Evolutionary conservation across 352 stramenopile genomes (phyloP).

Genomic region (Blastocystis sp.): DNA sequence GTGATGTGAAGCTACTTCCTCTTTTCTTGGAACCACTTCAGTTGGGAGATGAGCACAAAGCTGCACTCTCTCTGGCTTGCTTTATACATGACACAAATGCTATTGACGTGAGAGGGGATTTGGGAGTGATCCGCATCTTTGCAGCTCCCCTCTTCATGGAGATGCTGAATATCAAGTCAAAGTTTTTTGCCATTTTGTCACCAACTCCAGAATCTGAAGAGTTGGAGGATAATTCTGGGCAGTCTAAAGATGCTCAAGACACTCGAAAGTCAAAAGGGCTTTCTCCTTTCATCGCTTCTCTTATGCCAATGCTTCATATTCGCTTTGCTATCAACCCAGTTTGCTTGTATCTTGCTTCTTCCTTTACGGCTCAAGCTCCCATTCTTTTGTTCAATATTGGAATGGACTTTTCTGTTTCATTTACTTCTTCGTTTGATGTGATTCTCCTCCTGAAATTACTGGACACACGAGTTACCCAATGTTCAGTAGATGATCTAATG

Average conservation of each 20-base stretch:
- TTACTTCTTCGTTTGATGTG: not conserved
- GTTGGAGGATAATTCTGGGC: not conserved
- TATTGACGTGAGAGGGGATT: not conserved
- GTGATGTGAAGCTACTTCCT: not conserved
- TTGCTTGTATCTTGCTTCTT: conserved; percentile 24
- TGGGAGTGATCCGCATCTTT: not conserved
- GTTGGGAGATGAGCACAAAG: not conserved
- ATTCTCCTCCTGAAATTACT: not conserved
- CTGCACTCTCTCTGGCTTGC: not conserved
- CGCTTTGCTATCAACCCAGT: not conserved
- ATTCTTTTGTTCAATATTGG: not conserved
- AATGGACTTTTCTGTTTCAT: not conserved
- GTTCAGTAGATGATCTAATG: not conserved
- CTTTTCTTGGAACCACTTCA: not conserved
- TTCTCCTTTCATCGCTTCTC: not conserved
- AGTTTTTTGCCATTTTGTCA: not conserved
- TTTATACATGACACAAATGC: not conserved
- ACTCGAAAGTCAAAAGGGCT: not conserved
- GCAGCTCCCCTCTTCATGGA: conserved; percentile 4
- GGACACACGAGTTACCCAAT: not conserved
- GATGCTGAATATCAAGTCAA: not conserved
- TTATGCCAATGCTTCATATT: not conserved
- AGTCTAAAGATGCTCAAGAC: not conserved
- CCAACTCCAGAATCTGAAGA: not conserved
- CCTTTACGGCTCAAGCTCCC: not conserved